phyloP scores from a whole-genome alignment of 2,329 filamentous ascomycete genomes.

The Diaporthe sp. region DNA sequence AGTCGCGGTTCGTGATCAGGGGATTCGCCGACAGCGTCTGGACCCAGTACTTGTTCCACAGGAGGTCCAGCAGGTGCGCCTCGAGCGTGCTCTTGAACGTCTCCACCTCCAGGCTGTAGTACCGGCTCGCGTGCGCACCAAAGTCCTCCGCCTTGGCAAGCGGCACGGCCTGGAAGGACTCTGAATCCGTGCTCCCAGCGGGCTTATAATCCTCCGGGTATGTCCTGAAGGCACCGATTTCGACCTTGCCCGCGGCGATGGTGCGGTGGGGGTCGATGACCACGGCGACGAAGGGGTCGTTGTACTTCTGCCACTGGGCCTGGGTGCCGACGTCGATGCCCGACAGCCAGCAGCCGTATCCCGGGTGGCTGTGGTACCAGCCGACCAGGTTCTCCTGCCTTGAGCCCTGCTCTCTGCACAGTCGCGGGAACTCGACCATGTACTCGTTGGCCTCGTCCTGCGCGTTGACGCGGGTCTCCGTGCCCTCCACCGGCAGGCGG shows the following conservation, averaged over 20 bases:
- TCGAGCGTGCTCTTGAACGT: constrained; percentile 97
- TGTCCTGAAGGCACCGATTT: constrained; percentile 96
- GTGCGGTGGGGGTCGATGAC: constrained; percentile 98
- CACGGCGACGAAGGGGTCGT: constrained; percentile 93
- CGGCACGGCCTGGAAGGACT: constrained; percentile 84
- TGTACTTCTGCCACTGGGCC: constrained; percentile 84
- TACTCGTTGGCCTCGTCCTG: constrained; percentile 98
- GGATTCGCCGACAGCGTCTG: constrained; percentile 94
- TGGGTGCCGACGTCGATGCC: constrained; percentile 96
- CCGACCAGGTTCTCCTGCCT: constrained; percentile 93
- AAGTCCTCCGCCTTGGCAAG: constrained; percentile 97
- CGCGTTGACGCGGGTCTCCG: constrained; percentile 97
- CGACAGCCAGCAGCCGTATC: constrained; percentile 97
- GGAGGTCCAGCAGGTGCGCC: constrained; percentile 83
- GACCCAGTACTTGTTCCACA: constrained; percentile 99
- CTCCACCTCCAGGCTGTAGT: constrained; percentile 92
- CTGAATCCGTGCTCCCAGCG: constrained; percentile 48
- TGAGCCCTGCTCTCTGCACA: constrained; percentile 78
- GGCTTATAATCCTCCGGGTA: constrained; percentile 83
- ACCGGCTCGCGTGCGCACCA: constrained; percentile 89
- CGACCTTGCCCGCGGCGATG: constrained; percentile 93
- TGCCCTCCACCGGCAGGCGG: constrained; percentile 93
- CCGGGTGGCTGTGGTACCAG: constrained; percentile 98
- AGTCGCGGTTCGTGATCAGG: constrained; percentile 92
- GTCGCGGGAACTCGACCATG: constrained; percentile 86